Evolutionary conservation across 352 stramenopile genomes (phyloP).

Genomic region (Globisporangium spiculum): DNA sequence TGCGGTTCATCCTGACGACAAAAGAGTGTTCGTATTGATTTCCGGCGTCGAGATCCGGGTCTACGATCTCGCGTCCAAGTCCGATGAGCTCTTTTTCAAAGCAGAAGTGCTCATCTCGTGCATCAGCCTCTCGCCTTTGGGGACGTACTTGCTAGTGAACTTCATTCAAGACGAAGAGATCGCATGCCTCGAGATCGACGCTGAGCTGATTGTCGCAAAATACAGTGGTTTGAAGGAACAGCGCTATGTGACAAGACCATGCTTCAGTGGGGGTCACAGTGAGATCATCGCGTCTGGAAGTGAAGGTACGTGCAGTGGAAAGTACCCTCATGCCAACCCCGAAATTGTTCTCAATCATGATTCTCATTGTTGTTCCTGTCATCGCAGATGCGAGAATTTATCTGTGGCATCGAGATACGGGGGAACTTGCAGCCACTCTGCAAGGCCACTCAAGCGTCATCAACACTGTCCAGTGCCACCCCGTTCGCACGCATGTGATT

Average conservation of each 20-base stretch:
- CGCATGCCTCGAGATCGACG: constrained; percentile 44
- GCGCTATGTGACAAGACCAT: constrained; percentile 62
- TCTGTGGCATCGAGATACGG: constrained; percentile 59
- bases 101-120: constrained; percentile 53
- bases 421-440: constrained; percentile 33
- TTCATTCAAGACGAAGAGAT: constrained; percentile 64
- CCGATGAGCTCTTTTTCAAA: constrained; percentile 56
- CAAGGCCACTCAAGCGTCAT: constrained; percentile 64
- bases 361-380: not conserved
- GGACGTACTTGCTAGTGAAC: constrained; percentile 57
- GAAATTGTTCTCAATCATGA: not conserved
- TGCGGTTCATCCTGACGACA: constrained; percentile 49
- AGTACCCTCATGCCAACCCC: not conserved
- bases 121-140: constrained; percentile 42
- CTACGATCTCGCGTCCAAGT: constrained; percentile 58
- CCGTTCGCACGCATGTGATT: constrained; percentile 44
- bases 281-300: constrained; percentile 63
- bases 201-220: constrained; percentile 38
- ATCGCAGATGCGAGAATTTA: constrained; percentile 52
- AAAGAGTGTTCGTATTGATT: constrained; percentile 55
- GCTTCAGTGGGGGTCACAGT: constrained; percentile 47
- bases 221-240: constrained; percentile 58
- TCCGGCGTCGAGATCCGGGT: constrained; percentile 53
- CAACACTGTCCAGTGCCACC: constrained; percentile 65
- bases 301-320: constrained; percentile 44